Percentiles rank a stretch among this genome's conserved stretches.
Conservation (phyloP, 2,329 filamentous ascomycete species). For the Stemphylium beticola region DNA sequence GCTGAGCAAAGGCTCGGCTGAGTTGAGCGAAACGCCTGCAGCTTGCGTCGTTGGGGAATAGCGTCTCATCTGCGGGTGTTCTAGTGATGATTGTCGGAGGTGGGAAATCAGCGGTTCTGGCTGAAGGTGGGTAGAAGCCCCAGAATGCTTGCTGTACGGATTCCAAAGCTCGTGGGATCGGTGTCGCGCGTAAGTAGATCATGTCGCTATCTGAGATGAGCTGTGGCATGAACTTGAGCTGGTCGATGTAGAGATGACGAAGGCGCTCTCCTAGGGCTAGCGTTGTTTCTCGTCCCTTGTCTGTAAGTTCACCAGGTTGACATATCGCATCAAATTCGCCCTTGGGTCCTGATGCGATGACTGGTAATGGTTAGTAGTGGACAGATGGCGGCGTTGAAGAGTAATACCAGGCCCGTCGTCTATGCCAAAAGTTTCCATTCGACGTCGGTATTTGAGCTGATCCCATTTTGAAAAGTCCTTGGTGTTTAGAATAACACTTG, state of each 20-base stretch:
- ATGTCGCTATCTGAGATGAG: slow-evolving; percentile 51
- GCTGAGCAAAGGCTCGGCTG: slow-evolving; percentile 55
- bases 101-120: slow-evolving; percentile 51
- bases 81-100: slow-evolving; percentile 54
- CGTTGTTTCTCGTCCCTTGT: slow-evolving; percentile 58
- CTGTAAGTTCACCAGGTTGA: slow-evolving; percentile 58
- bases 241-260: slow-evolving; percentile 58
- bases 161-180: slow-evolving; percentile 58
- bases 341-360: slow-evolving; percentile 69
- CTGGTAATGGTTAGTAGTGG: slow-evolving; percentile 24
- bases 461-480: slow-evolving; percentile 63
- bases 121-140: slow-evolving; percentile 55
- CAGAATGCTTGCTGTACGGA: slow-evolving; percentile 59
- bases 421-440: slow-evolving; percentile 80
- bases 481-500: slow-evolving; percentile 63
- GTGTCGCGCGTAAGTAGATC: slow-evolving; percentile 56
- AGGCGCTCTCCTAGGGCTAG: slow-evolving; percentile 56
- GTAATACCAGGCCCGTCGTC: slow-evolving; percentile 60
- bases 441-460: slow-evolving; percentile 68
- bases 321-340: slow-evolving; percentile 79
- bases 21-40: slow-evolving; percentile 58
- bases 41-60: slow-evolving; percentile 58
- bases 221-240: slow-evolving; percentile 56
- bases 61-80: slow-evolving; percentile 55
- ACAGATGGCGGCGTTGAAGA: too few species aligned